These are phyloP conservation scores for Sphaerobolus stellatus DNA, from an alignment of 1,284 basidiomycete genomes.

Conservation along the genomic window DNA sequence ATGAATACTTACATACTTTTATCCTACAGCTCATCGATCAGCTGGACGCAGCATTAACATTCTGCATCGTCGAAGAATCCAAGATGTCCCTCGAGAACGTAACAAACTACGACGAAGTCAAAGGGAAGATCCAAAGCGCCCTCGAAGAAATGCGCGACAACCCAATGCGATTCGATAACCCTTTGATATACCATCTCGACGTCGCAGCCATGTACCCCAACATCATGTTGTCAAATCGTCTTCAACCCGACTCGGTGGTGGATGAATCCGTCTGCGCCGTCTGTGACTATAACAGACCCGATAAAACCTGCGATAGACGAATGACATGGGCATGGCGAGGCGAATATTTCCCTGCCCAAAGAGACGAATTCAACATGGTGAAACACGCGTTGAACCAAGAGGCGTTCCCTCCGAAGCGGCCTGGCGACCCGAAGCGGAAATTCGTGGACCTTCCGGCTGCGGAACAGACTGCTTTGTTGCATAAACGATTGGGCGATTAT, in stretches of 20 bases:
- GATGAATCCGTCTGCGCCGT: constrained; percentile 97
- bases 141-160: constrained; percentile 92
- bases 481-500: constrained; percentile 98
- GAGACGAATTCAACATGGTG: constrained; percentile 99
- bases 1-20: neutral
- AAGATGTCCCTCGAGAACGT: constrained; percentile 80
- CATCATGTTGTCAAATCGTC: constrained; percentile 99
- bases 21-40: constrained; percentile 82
- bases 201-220: constrained; percentile 99
- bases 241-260: constrained; percentile 98
- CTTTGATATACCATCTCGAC: constrained; percentile 98
- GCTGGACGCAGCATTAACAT: constrained; percentile 87
- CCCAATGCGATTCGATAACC: constrained; percentile 85
- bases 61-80: constrained; percentile 89
- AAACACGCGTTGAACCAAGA: constrained; percentile 96
- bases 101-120: constrained; percentile 96
- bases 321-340: constrained; percentile 99
- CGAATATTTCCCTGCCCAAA: constrained; percentile 96
- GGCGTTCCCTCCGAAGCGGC: constrained; percentile 80
- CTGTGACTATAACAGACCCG: constrained; percentile 97
- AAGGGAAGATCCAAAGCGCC: constrained; percentile 71
- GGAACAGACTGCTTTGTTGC: constrained; percentile 90
- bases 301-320: constrained; percentile 91
- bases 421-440: constrained; percentile 72
- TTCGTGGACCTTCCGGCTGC: constrained; percentile 85